phyloP scores from a whole-genome alignment of 2,329 filamentous ascomycete genomes.

The Botrytis deweyae region DNA sequence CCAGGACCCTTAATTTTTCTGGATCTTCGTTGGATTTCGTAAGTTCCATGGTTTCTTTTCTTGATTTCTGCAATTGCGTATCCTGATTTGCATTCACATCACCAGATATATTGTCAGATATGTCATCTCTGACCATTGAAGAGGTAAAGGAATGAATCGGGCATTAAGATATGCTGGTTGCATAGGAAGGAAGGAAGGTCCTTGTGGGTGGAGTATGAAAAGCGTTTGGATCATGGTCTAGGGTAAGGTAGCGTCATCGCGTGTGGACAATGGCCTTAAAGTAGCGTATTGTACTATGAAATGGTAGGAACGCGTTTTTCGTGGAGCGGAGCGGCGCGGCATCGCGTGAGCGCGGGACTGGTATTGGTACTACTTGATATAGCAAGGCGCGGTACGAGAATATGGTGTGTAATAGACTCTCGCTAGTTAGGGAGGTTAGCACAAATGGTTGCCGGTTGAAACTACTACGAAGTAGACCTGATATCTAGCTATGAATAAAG shows the following conservation, averaged over 20 bases:
- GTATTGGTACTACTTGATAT: neutral
- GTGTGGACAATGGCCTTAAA: neutral
- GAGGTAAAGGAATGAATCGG: neutral
- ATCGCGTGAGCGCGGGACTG: neutral
- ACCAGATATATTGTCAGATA: neutral
- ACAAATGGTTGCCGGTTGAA: neutral
- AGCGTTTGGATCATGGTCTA: neutral
- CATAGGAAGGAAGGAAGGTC: conserved; percentile 2
- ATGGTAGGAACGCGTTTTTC: neutral
- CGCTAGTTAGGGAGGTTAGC: neutral
- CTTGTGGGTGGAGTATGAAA: neutral
- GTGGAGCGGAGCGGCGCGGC: conserved; percentile 9
- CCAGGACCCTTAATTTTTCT: neutral
- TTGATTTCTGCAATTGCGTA: neutral
- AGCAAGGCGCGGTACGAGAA: neutral
- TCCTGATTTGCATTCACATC: neutral
- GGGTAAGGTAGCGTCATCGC: conserved; percentile 1
- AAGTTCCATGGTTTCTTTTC: conserved; percentile 5
- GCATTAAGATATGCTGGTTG: neutral
- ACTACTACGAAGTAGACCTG: neutral
- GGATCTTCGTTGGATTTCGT: neutral
- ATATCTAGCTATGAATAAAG: neutral
- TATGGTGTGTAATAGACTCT: neutral
- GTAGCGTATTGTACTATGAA: neutral
- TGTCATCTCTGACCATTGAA: neutral